Evolutionary conservation across 371 early-diverging fungal genomes (phyloP).

Genomic region (Paraphysoderma sedebokerense): DNA sequence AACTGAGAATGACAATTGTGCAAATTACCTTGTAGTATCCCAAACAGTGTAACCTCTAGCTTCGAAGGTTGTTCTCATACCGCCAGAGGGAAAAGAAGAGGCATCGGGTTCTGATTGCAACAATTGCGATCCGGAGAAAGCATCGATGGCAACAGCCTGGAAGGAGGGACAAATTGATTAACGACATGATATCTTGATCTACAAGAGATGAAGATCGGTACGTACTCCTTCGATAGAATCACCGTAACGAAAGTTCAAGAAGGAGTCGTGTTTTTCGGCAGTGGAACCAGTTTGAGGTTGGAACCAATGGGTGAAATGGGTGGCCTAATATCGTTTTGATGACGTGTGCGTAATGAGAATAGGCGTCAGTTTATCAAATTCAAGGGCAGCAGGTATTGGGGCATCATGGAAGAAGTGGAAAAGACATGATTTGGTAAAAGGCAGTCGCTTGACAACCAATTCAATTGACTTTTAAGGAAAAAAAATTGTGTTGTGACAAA

Average conservation of each 20-base stretch:
- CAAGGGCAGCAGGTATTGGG: background rate
- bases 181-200: too few relatives aligned
- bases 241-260: slow-evolving; percentile 77
- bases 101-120: slow-evolving; percentile 98
- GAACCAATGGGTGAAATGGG: slow-evolving; percentile 98
- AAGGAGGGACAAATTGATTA: too few relatives aligned
- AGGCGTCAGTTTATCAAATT: background rate
- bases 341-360: background rate
- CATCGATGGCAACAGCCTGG: slow-evolving; percentile 71
- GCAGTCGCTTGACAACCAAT: too few relatives aligned
- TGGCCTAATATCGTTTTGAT: slow-evolving; percentile 29
- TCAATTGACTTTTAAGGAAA: background rate
- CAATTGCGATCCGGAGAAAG: slow-evolving; percentile 88
- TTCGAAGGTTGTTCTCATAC: slow-evolving; percentile 94
- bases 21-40: slow-evolving; percentile 54
- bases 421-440: too few relatives aligned
- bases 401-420: too few relatives aligned
- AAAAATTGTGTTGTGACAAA: background rate
- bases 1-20: background rate
- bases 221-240: too few relatives aligned
- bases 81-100: slow-evolving; percentile 97
- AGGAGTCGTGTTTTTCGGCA: slow-evolving; percentile 97
- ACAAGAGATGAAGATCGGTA: background rate
- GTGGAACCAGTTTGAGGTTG: slow-evolving; percentile 96
- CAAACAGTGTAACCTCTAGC: slow-evolving; percentile 98